phyloP scores from a whole-genome alignment of 78 protist genomes.

The Dictyostelium firmibasis region DNA sequence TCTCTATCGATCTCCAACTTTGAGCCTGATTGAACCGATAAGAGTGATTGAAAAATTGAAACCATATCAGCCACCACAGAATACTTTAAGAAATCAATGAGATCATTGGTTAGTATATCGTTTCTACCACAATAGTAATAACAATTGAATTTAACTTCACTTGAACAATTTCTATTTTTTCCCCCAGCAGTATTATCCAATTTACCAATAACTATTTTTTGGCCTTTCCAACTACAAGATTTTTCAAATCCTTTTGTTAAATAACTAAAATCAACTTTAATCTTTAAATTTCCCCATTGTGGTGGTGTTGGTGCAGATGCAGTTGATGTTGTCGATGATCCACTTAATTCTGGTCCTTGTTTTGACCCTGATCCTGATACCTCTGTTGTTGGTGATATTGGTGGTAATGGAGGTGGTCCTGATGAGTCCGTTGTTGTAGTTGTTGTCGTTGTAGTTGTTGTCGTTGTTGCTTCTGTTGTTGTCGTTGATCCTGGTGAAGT shows the following conservation, averaged over 20 bases:
- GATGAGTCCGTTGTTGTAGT: background rate
- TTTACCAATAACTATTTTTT: background rate
- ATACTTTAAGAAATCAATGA: background rate
- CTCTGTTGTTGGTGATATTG: background rate
- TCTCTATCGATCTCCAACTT: background rate
- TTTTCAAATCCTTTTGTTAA: background rate
- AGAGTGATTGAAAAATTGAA: background rate
- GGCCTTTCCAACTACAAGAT: background rate
- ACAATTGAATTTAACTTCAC: background rate
- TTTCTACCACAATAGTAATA: background rate
- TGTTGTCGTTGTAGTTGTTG: background rate
- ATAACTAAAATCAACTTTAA: background rate
- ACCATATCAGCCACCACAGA: background rate
- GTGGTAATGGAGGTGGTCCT: background rate
- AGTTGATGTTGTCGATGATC: background rate
- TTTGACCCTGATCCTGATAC: background rate
- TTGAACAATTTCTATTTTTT: background rate
- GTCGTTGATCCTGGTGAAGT: background rate
- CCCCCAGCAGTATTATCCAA: background rate
- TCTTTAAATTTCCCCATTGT: background rate
- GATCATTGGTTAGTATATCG: background rate
- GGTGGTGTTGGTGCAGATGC: background rate
- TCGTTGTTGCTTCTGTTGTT: too few species aligned
- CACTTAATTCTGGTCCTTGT: background rate
- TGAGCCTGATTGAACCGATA: background rate